These are phyloP conservation scores for Phytophthora crassamura DNA, from an alignment of 352 stramenopile genomes.

Conservation along the genomic window DNA sequence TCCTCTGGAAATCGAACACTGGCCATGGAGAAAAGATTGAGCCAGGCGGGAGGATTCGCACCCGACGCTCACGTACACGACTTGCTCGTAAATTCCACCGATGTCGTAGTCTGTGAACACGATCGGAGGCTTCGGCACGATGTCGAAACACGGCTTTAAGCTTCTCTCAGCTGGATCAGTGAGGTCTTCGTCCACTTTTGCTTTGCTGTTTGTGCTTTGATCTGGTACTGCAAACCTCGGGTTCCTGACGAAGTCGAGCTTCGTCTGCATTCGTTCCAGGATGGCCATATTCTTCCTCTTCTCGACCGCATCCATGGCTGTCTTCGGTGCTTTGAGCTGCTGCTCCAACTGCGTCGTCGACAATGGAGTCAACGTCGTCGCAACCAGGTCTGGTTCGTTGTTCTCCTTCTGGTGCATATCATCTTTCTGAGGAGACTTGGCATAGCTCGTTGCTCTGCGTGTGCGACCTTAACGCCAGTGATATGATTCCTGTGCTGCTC, in stretches of 20 bases:
- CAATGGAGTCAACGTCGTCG: background rate
- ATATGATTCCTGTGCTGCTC: too few relatives aligned
- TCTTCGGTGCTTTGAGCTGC: background rate
- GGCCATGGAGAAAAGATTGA: too few relatives aligned
- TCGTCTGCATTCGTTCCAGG: too few relatives aligned
- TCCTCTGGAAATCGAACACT: too few relatives aligned
- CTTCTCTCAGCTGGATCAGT: background rate
- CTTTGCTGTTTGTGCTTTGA: background rate
- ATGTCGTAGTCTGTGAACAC: constrained; percentile 76
- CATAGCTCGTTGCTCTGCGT: too few relatives aligned
- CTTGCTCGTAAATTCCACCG: constrained; percentile 78
- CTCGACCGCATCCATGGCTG: constrained; percentile 57
- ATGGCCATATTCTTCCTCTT: too few relatives aligned
- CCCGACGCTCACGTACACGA: constrained; percentile 66
- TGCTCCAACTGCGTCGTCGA: constrained; percentile 1
- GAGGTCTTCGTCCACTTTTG: background rate
- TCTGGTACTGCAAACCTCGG: constrained; percentile 50
- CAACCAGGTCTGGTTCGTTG: background rate
- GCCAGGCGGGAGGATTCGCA: too few relatives aligned
- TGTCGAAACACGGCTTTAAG: constrained; percentile 43
- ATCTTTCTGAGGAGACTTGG: too few relatives aligned
- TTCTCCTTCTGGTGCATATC: constrained; percentile 61
- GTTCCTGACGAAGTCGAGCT: constrained; percentile 78
- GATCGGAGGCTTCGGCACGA: constrained; percentile 59
- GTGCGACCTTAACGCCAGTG: too few relatives aligned